Base-by-base conservation (phyloP, 108 stramenopile species). In the Fragilariopsis cylindrus region DNA sequence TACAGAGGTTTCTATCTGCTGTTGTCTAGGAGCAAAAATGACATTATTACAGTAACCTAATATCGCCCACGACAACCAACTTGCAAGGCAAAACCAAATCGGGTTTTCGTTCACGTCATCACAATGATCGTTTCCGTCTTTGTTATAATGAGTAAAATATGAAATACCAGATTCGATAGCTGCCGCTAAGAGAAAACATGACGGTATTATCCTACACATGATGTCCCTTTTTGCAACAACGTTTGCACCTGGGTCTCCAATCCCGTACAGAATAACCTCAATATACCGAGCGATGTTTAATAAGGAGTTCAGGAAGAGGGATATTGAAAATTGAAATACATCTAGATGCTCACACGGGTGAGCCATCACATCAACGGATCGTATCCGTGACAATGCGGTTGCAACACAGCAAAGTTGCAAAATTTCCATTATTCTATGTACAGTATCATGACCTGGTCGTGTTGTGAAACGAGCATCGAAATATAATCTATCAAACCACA, bases 401-500 rank as follows among this genome's bases (percentile, higher is more conserved):
- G 82, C 72, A 0, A 85, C 48, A n/a, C 57, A 47, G 18, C 56
- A 47, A 4, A 85, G 46, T 11, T 70, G 62, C 44, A 79, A 0
- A 4, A 76, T 48, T 40, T 81, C 82, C 12, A 80, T 50, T n/a
- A 77, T 6, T 40, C 72, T 50, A 65, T 85, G 85, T 4, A 57
- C 62, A 11, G 63, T 40, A 56, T 85, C 81, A 48, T 82, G 55
- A 4, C 58, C 69, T 4, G 69, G 69, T 60, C 67, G 16, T 3
- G 72, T 73, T n/a, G 60, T 67, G 43, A 81, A 81, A 13, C 71
- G 56, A 8, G 71, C 60, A 77, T 81, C 80, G 48, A 60, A 81
- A 45, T 62, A 67, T 11, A 76, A 44, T 47, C 73, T 81, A 19
- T 81, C 72, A 47, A 60, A 73, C 80, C 80, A 81, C 70, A 81